A percentile compares a stretch with the other conserved stretches of the same genome.
These are phyloP conservation scores for Apiospora sp. DNA, from an alignment of 2,329 filamentous ascomycete species.

Conservation along the genomic window DNA sequence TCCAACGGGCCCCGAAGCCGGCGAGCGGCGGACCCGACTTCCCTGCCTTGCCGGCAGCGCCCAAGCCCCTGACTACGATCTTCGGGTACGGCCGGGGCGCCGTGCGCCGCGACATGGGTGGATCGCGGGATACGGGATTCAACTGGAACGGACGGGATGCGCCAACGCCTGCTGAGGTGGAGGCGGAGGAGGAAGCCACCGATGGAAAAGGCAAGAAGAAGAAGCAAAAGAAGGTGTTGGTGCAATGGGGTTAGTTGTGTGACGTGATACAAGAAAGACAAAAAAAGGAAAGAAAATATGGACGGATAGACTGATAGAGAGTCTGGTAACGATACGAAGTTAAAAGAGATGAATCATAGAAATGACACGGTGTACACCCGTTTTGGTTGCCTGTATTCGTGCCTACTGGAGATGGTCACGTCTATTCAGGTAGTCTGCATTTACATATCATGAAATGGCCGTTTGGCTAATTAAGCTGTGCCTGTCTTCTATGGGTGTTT, in stretches of 20 bases:
- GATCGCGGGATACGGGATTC: slow-evolving; percentile 57
- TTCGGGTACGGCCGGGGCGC: slow-evolving; percentile 66
- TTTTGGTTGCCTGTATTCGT: neutral
- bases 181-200: slow-evolving; percentile 33
- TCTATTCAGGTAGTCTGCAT: neutral
- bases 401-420: neutral
- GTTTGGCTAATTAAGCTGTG: neutral
- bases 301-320: neutral
- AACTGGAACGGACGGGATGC: slow-evolving; percentile 49
- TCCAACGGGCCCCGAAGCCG: slow-evolving; percentile 31
- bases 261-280: neutral
- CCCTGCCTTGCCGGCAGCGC: slow-evolving; percentile 81
- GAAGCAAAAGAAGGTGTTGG: slow-evolving; percentile 68
- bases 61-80: slow-evolving; percentile 71
- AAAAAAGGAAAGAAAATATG: too few relatives aligned
- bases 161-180: slow-evolving; percentile 31
- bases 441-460: neutral
- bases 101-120: slow-evolving; percentile 62
- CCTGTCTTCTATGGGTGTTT: neutral
- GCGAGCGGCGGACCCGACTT: slow-evolving; percentile 68
- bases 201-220: slow-evolving; percentile 60
- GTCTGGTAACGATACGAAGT: neutral
- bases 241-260: slow-evolving; percentile 62
- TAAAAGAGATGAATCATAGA: neutral
- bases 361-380: neutral